Evolutionary conservation across 2,329 filamentous ascomycete species (phyloP), one percentile per base, ranked within the genome.

Genomic region (Cytospora piceicola): DNA sequence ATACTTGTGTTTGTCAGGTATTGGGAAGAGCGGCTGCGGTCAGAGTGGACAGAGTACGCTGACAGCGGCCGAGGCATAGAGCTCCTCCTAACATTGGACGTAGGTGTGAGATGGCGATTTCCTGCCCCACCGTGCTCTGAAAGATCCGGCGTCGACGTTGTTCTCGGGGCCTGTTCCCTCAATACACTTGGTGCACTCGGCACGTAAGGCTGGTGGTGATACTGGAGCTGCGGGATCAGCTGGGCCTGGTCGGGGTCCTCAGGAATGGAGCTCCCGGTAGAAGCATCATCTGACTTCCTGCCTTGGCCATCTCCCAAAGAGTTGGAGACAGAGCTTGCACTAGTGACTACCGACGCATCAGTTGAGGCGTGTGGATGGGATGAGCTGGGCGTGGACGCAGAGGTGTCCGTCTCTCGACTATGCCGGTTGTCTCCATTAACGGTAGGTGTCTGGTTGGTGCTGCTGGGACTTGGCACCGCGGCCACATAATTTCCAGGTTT

Each of bases 21-120:
- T 22, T 76, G 80, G 2, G 86, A 85, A 17, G 87, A 89, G 39
- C 90, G 87, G 39, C 89, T 88, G 61, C 89, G 86, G 57, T 96
- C 93, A 20, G 91, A 93, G 57, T 85, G 85, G 17, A 86, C 82
- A 2, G 92, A 95, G 76, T 93, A 94, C 6, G 89, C 82, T 15
- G 94, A 97, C 29, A 83, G 83, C 6, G 93, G 93, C 60, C 94
- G 85, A 51, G 85, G 84, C 68, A 90, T 75, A 17, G 86, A 87
- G 66, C 81, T 86, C 72, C 86, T 79, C 71, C 82, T 80, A 70
- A 84, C 80, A 71, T 81, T 79, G 15, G 84, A 83, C 54, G 77
- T 86, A 29, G 85, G 88, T 3, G 88, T 88, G 42, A 92, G 78
- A 74, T 90, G 86, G 56, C 88, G 86, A 69, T 86, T 85, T 67